phyloP scores from a whole-genome alignment of 768 basidiomycete genomes.

The Zangia roseola region DNA sequence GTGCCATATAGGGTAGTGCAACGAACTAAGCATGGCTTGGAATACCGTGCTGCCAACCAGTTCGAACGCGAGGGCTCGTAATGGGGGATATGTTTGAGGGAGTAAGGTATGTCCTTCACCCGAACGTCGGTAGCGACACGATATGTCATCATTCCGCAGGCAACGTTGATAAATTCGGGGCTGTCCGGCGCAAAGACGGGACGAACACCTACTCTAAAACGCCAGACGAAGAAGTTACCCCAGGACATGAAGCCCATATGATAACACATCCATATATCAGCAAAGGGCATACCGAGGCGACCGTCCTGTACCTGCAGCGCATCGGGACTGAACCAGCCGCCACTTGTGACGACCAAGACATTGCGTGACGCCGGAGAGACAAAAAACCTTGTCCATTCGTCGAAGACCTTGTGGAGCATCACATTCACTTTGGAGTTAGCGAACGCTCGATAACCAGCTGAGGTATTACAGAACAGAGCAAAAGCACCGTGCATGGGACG shows the following conservation, averaged over 20 bases:
- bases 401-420: conserved; percentile 46
- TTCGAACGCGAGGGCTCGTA: conserved; percentile 37
- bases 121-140: conserved; percentile 41
- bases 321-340: conserved; percentile 48
- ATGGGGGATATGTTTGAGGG: conserved; percentile 53
- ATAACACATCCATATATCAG: conserved; percentile 40
- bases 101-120: conserved; percentile 63
- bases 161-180: conserved; percentile 39
- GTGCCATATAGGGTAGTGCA: conserved; percentile 64
- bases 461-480: conserved; percentile 23
- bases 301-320: conserved; percentile 22
- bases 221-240: conserved; percentile 58
- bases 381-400: conserved; percentile 50
- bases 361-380: conserved; percentile 39
- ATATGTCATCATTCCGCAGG: conserved; percentile 55
- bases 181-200: conserved; percentile 33
- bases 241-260: conserved; percentile 48
- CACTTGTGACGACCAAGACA: conserved; percentile 37
- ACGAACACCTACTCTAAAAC: conserved; percentile 40
- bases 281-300: conserved; percentile 30
- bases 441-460: conserved; percentile 22
- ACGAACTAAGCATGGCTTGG: conserved; percentile 56
- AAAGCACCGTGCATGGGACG: conserved; percentile 21
- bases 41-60: conserved; percentile 52
- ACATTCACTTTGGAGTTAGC: conserved; percentile 43